Evolutionary conservation across 2,329 filamentous ascomycete genomes (phyloP), one percentile per base, ranked within the genome.

Genomic region (Claviceps sp.): DNA sequence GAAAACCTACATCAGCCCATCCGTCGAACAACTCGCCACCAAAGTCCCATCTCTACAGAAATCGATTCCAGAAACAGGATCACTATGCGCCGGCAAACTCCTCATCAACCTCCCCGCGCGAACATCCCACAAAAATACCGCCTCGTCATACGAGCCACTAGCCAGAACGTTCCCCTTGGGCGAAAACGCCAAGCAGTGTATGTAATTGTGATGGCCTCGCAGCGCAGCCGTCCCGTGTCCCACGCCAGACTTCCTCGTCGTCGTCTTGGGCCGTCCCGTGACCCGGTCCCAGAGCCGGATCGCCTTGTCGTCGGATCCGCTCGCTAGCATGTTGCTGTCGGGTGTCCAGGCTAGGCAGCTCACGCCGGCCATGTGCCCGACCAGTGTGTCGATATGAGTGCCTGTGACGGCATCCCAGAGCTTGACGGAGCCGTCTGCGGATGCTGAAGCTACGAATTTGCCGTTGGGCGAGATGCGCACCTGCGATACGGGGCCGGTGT

Each of bases 81-180:
- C 93, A 30, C 89, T 95, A 62, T 98, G 93, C 2, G 93, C 93
- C 1, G 93, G 93, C 40, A 98, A 70, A 56, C 85, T 90, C 51
- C 89, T 80, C 89, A 98, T 95, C 38, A 93, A 74, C 22, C 85
- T 76, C 0, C 89, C 90, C 0, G 89, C 88, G 14, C 93, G 79
- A 14, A 97, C 87, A 66, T 98, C 93, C 93, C 93, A 98, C 5
- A 98, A 70, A 58, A 95, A 96, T 0, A 98, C 89, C 4, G 93
- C 93, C 72, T 98, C 93, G 59, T 98, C 93, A 68, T 96, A 97
- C 57, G 87, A 94, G 13, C 93, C 93, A 58, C 87, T 94, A 16
- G 90, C 93, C 38, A 98, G 78, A 64, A 97, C 95, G 64, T 98
- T 98, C 24, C 93, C 93, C 67, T 96, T 97, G 1, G 93, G 93